Conservation (phyloP, 768 basidiomycete genomes). For the Russula ochroleuca region DNA sequence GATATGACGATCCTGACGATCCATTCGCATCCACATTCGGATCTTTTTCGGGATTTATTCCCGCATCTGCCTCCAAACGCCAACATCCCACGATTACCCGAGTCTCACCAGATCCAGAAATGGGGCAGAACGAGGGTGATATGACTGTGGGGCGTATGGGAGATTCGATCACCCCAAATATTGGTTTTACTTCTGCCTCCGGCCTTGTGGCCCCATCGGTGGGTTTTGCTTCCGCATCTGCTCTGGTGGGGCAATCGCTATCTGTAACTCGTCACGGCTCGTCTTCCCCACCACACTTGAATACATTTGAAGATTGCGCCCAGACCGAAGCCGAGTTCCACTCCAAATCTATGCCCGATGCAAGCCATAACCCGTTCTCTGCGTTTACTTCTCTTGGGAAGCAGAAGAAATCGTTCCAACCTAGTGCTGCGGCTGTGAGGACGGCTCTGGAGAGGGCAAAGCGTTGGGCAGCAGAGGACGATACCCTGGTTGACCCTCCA, state of each 20-base stretch:
- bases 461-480: slow-evolving; percentile 24
- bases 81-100: not conserved
- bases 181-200: slow-evolving; percentile 18
- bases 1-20: slow-evolving; percentile 11
- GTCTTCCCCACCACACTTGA: not conserved
- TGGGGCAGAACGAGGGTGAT: not conserved
- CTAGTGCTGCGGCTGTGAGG: slow-evolving; percentile 17
- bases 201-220: not conserved
- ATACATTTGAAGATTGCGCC: not conserved
- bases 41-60: not conserved
- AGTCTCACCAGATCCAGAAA: not conserved
- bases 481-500: not conserved
- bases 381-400: slow-evolving; percentile 20
- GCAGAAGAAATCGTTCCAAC: slow-evolving; percentile 15
- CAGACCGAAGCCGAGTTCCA: not conserved
- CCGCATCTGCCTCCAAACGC: not conserved
- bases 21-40: slow-evolving; percentile 18
- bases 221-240: slow-evolving; percentile 16
- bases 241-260: not conserved
- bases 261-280: slow-evolving; percentile 3
- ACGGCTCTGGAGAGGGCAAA: slow-evolving; percentile 13
- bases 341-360: not conserved
- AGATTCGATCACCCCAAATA: not conserved
- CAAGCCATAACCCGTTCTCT: not conserved
- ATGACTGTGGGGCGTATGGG: not conserved